phyloP scores from a whole-genome alignment of 768 basidiomycete genomes.

The Auriscalpium microsporum region DNA sequence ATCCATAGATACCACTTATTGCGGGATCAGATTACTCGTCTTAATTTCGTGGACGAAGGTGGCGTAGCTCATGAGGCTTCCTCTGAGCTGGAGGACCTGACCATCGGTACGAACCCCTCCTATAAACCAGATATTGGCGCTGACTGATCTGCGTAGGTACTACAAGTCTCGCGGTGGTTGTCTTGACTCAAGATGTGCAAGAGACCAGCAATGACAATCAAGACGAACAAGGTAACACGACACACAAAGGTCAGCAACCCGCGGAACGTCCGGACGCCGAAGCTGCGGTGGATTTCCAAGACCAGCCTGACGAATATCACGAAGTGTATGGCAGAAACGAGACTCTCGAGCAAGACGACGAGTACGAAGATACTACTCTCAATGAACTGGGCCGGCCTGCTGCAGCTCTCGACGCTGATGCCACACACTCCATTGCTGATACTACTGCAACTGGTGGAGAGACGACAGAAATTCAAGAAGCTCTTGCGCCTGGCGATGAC shows the following conservation, averaged over 20 bases:
- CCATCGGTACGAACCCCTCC: neutral
- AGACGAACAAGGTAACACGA: neutral
- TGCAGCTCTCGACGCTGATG: neutral
- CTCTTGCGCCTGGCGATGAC: neutral
- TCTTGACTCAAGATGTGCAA: too few relatives aligned
- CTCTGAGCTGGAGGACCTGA: neutral
- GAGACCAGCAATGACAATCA: neutral
- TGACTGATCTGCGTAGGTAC: neutral
- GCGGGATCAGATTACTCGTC: conserved; percentile 7
- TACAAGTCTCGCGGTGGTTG: too few relatives aligned
- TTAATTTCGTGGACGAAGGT: neutral
- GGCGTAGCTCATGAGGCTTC: neutral
- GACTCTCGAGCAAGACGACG: neutral
- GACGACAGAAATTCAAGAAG: neutral
- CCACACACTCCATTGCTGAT: neutral
- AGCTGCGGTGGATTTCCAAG: neutral
- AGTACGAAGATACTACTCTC: neutral
- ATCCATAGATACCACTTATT: conserved; percentile 13
- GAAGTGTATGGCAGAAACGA: neutral
- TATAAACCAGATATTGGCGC: neutral
- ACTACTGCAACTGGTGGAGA: neutral
- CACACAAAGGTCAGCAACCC: neutral
- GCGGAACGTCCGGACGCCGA: neutral
- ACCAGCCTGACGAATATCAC: neutral
- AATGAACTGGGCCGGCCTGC: neutral